Base-by-base conservation (phyloP, 306 rosid genomes). In the Begonia masoniana region DNA sequence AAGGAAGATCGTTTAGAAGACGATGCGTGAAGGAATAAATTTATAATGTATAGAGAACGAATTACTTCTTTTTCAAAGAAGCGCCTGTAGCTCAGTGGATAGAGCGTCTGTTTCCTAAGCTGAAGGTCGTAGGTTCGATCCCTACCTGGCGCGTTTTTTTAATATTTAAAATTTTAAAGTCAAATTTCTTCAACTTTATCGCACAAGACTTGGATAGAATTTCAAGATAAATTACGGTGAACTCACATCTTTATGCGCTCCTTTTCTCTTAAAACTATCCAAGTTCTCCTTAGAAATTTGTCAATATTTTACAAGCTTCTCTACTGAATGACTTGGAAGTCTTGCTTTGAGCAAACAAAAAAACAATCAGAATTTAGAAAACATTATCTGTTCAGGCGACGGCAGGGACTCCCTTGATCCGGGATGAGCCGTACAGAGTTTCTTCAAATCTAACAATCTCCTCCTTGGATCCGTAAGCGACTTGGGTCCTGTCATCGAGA, bases 371-470 rank as follows among this genome's bases (percentile, higher is more conserved):
- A 31, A 7, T 31, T 31, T 7, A 31, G 39, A 31, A 31, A 31
- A 7, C 8, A 31, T 2, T 31, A 31, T 31, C 8, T 4, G 39
- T 15, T 83, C 75, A 91, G 63, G 79, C 93, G 66, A 73, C 62
- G 62, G 86, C 87, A 42, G 96, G 88, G 50, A 92, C 84, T 58
- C 85, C 81, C 83, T 92, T 84, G 66, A 92, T 76, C 76, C 99
- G 77, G 61, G 99, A 92, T n/a, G 91, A 77, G 68, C 99, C 99
- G 13, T 86, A 92, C 6, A 92, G 68, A 41, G 93, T 86, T 65
- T 92, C 96, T 71, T 92, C 99, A n/a, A 92, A 86, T 51, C 99
- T 71, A 56, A 83, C 79, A 58, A 92, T 79, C 83, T 92, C 99
- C 8, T 86, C 68, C 70, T 83, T 86, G 19, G 99, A 92, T 42